Evolutionary conservation across 257 asterid genomes (phyloP), one percentile per base, ranked within the genome.

Genomic region (Anisodus acutangulus): DNA sequence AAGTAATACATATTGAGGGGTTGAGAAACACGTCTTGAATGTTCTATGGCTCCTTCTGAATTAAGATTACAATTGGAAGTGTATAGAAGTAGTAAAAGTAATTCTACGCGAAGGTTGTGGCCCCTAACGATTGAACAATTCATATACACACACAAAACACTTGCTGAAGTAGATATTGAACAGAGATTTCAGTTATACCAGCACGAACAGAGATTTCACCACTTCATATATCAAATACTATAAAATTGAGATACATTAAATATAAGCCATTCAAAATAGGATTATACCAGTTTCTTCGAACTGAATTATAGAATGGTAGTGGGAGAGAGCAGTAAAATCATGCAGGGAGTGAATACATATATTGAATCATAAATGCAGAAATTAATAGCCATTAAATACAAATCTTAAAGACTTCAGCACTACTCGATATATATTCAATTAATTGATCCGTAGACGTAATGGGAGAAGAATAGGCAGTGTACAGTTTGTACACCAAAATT

Each of bases 321-420:
- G 81, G 81, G 63, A 26, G 63, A 58, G 63, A 58, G 22, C 63
- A 58, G 63, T 5, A 12, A 19, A 19, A 31, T 64, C 15, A 4
- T 22, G 58, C 26, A 15, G 16, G 58, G 12, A 53, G 5, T 57
- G 74, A 67, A 67, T 67, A 47, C 37, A 74, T 51, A 22, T 49
- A 74, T 47, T 11, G 80, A 10, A 47, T 74, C 60, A 74, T 49
- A 76, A 76, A 76, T 76, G 62, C 62, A 68, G 53, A 39, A 68
- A 37, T 68, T 39, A 68, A 68, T 51, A 51, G 26, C 47, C 81
- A 51, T 76, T 76, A 49, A 51, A 76, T 76, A 62, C 81, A 74
- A 35, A 74, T 47, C 80, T 72, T 45, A 72, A 74, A 74, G 39
- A 47, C 8, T 1, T 47, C 10, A 7, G 22, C 16, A 6, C 64